phyloP scores from a whole-genome alignment of 257 asterid genomes.

The Nicotiana sylvestris region DNA sequence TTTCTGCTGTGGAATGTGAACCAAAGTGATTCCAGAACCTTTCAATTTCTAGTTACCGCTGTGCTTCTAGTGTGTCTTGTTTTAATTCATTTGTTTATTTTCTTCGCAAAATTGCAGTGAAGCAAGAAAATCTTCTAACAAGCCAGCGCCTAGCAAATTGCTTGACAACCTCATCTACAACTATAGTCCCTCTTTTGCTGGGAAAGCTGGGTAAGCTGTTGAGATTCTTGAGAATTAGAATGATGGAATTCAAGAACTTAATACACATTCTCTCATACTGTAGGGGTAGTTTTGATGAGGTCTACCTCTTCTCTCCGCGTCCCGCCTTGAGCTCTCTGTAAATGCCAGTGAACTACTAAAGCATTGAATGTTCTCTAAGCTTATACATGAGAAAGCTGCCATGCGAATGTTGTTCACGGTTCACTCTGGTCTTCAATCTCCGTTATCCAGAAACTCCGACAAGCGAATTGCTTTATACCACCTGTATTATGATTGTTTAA shows the following conservation, averaged over 20 bases:
- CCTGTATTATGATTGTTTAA: neutral
- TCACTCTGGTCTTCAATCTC: neutral
- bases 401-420: neutral
- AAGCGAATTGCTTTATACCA: neutral
- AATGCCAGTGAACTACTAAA: neutral
- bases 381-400: neutral
- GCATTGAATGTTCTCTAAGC: neutral
- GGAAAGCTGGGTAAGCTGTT: conserved; percentile 74
- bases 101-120: conserved; percentile 44
- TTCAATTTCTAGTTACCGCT: neutral
- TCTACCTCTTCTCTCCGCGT: conserved; percentile 59
- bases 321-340: conserved; percentile 5
- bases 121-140: conserved; percentile 79
- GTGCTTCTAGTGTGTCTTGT: too few relatives aligned
- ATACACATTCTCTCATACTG: neutral
- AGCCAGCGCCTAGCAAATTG: conserved; percentile 53
- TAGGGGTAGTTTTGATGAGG: conserved; percentile 97
- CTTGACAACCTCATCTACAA: conserved; percentile 89
- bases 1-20: neutral
- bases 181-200: conserved; percentile 79
- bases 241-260: neutral
- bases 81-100: neutral
- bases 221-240: neutral
- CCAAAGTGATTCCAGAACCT: neutral
- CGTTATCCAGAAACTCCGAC: neutral